phyloP scores from a whole-genome alignment of 306 rosid species.

The Pyrus communis region DNA sequence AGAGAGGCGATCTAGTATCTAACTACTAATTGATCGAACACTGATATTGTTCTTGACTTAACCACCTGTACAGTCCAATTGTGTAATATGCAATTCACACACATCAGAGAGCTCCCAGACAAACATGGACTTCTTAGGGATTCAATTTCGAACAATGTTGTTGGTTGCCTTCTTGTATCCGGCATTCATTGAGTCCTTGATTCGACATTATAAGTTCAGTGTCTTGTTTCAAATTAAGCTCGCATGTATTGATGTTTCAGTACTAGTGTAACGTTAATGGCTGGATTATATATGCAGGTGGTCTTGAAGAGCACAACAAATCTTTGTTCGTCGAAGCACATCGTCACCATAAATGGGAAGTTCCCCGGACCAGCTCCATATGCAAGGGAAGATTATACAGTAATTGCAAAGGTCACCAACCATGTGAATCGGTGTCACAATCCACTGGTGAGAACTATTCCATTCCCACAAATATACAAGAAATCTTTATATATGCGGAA shows the following conservation, averaged over 20 bases:
- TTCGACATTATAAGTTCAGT: slow-evolving; percentile 52
- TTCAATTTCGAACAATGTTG: slow-evolving; percentile 33
- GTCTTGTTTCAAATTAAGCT: slow-evolving; percentile 3
- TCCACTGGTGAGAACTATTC: slow-evolving; percentile 54
- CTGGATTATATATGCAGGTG: slow-evolving; percentile 33
- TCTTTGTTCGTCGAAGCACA: slow-evolving; percentile 49
- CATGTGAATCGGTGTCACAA: slow-evolving; percentile 43
- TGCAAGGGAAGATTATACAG: slow-evolving; percentile 68
- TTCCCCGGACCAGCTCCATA: slow-evolving; percentile 66
- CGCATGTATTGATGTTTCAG: neutral
- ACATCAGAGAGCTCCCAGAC: neutral
- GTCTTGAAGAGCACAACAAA: slow-evolving; percentile 47
- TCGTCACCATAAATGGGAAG: slow-evolving; percentile 48
- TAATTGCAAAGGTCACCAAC: slow-evolving; percentile 62
- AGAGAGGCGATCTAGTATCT: no score
- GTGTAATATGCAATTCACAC: neutral
- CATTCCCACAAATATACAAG: neutral
- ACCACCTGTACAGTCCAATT: neutral
- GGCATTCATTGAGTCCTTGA: slow-evolving; percentile 31
- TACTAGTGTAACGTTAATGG: neutral
- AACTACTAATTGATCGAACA: no score
- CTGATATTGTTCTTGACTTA: neutral
- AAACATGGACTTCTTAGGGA: slow-evolving; percentile 1
- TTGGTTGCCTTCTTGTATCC: slow-evolving; percentile 38
- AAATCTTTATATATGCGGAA: neutral